Conservation (phyloP, 148 eudicot genomes). For the Vaccinium macrocarpon region DNA sequence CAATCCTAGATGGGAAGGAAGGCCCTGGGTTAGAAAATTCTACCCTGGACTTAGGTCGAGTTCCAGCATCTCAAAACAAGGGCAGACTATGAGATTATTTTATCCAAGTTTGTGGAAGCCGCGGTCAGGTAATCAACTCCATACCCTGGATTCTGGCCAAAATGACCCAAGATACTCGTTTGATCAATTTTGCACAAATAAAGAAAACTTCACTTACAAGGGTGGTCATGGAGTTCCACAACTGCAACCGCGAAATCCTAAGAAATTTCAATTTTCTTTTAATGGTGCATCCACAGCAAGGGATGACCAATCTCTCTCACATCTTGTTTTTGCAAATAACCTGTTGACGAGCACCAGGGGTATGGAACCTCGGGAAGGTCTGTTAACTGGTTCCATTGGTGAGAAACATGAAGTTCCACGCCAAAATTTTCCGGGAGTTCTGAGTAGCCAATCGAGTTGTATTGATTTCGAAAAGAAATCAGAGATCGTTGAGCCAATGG, state of each 20-base stretch:
- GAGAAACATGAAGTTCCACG: constrained; percentile 6
- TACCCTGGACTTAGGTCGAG: constrained; percentile 18
- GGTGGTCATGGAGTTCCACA: constrained; percentile 10
- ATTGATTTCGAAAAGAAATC: not conserved
- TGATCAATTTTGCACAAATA: not conserved
- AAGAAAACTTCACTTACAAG: constrained; percentile 10
- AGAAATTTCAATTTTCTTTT: not conserved
- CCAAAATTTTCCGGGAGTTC: not conserved
- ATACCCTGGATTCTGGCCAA: constrained; percentile 1
- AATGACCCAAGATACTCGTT: not conserved
- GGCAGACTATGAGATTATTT: constrained; percentile 16
- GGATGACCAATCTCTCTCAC: not conserved
- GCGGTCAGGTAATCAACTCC: not conserved
- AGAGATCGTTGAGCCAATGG: not conserved
- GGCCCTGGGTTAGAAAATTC: constrained; percentile 21
- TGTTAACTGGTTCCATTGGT: not conserved
- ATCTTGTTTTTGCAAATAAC: not conserved
- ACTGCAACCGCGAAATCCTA: not conserved
- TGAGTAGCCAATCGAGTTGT: not conserved
- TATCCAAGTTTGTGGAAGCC: constrained; percentile 15
- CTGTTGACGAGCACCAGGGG: not conserved
- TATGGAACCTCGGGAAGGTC: constrained; percentile 1
- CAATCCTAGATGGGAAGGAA: constrained; percentile 15
- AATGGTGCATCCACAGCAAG: not conserved
- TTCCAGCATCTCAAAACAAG: constrained; percentile 22